Evolutionary conservation across 139 green algal genomes (phyloP).

Genomic region (Dunaliella sp.): DNA sequence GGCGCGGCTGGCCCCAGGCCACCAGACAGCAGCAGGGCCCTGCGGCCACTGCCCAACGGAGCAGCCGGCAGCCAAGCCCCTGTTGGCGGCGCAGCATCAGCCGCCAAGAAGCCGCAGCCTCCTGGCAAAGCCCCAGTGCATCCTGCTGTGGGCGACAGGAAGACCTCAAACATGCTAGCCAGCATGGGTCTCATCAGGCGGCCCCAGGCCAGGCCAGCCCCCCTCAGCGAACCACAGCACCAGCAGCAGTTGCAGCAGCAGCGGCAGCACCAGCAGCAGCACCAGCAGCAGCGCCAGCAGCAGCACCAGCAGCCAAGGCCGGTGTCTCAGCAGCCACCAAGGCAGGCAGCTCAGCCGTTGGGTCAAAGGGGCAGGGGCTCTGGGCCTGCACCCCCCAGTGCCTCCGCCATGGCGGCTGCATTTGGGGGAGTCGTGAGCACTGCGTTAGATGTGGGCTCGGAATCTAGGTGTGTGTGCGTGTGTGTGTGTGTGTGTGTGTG

Average conservation of each 20-base stretch:
- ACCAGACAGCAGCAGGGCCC: not conserved
- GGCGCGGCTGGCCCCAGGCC: not conserved
- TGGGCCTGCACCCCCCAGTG: too few species aligned
- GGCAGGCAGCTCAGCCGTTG: too few species aligned
- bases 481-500: not conserved
- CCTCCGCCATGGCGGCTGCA: constrained; percentile 13
- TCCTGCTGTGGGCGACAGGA: not conserved
- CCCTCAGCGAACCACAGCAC: not conserved
- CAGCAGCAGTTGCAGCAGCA: not conserved
- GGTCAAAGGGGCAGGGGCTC: too few species aligned
- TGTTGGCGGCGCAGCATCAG: too few species aligned
- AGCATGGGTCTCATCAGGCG: not conserved
- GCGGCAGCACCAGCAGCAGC: constrained; percentile 17
- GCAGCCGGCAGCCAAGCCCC: not conserved
- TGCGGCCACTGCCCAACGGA: not conserved
- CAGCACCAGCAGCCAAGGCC: constrained; percentile 1
- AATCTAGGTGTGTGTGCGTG: constrained; percentile 3
- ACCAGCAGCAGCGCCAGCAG: constrained; percentile 10
- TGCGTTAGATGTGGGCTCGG: not conserved
- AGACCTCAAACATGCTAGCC: not conserved
- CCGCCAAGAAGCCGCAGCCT: too few species aligned
- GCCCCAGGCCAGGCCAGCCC: not conserved
- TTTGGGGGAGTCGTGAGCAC: constrained; percentile 7
- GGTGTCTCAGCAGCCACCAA: too few species aligned
- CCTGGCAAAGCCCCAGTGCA: not conserved